These are phyloP conservation scores for Schoenoplectus tabernaemontani DNA, from an alignment of 202 grass and related monocot species.

Conservation along the genomic window DNA sequence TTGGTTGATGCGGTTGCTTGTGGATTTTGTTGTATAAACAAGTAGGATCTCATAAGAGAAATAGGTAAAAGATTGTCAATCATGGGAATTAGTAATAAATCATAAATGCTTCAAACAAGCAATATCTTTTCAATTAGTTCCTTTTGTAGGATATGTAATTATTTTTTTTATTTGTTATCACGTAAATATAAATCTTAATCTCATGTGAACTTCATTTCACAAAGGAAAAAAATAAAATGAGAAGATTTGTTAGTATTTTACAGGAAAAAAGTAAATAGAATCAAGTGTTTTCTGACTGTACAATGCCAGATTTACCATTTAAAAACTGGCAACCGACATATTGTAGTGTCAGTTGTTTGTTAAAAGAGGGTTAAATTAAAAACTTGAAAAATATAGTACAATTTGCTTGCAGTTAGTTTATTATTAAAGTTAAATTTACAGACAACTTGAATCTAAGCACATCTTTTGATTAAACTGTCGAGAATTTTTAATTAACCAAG, in stretches of 20 bases:
- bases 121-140: neutral
- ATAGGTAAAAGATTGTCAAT: slow-evolving; percentile 22
- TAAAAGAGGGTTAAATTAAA: neutral
- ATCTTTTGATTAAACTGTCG: slow-evolving; percentile 10
- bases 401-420: neutral
- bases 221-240: neutral
- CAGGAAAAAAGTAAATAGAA: neutral
- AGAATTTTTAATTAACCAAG: slow-evolving; percentile 4
- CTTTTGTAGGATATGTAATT: no score
- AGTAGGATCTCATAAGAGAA: slow-evolving; percentile 15
- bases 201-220: neutral
- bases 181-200: neutral
- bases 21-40: slow-evolving; percentile 27
- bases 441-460: neutral
- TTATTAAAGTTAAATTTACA: neutral
- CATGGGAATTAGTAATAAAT: slow-evolving; percentile 16
- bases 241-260: neutral
- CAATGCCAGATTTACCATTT: no score
- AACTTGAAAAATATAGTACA: neutral
- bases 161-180: no score
- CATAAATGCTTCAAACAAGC: slow-evolving; percentile 7
- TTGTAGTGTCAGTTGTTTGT: slow-evolving; percentile 15
- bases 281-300: neutral
- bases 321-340: neutral
- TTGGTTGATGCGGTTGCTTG: slow-evolving; percentile 14